These are phyloP conservation scores for Ochromonadaceae sp. DNA, from an alignment of 352 stramenopile species.

Conservation along the genomic window DNA sequence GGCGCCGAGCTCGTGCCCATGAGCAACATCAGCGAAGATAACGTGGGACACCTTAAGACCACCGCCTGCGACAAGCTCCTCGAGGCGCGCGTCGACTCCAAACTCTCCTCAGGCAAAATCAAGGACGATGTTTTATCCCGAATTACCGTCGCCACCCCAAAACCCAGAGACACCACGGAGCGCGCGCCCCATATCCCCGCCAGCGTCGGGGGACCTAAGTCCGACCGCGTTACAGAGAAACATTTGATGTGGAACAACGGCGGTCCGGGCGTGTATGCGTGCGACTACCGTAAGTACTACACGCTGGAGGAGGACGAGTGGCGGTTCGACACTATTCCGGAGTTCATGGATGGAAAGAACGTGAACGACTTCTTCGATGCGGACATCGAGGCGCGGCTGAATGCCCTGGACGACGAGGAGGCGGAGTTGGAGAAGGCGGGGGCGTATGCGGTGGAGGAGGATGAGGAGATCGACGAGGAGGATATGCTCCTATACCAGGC, in stretches of 20 bases:
- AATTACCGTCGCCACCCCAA: conserved; percentile 82
- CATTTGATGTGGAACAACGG: conserved; percentile 83
- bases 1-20: conserved; percentile 87
- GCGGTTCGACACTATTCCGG: conserved; percentile 88
- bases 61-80: conserved; percentile 88
- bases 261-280: conserved; percentile 88
- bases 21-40: conserved; percentile 93
- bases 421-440: conserved; percentile 65
- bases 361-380: conserved; percentile 96
- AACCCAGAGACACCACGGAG: conserved; percentile 69
- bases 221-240: conserved; percentile 42
- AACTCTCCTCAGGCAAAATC: conserved; percentile 84
- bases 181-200: conserved; percentile 79
- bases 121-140: conserved; percentile 80
- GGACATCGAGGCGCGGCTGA: conserved; percentile 90
- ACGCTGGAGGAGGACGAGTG: conserved; percentile 87
- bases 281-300: conserved; percentile 93
- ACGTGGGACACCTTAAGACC: conserved; percentile 82
- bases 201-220: conserved; percentile 62
- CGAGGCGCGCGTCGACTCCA: conserved; percentile 75
- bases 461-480: conserved; percentile 82
- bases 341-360: conserved; percentile 99
- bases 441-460: conserved; percentile 62
- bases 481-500: conserved; percentile 65
- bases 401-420: conserved; percentile 87